Base-by-base conservation (phyloP, 495 filamentous ascomycete species). In the Penicillium subrubescens region DNA sequence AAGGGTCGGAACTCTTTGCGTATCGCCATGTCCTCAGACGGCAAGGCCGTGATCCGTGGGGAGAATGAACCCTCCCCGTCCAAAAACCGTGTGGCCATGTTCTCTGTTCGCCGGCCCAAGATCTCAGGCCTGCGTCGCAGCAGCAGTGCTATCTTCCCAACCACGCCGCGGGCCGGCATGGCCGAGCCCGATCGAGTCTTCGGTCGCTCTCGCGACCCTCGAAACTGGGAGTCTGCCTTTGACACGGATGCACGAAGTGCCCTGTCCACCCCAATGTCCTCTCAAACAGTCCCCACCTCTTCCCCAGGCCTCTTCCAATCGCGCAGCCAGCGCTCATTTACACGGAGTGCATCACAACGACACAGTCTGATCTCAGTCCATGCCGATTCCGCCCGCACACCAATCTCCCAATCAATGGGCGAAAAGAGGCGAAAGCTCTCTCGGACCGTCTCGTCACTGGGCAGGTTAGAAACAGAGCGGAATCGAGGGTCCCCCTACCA, bases 201-300 rank as follows among this genome's bases (percentile, higher is more conserved):
- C 63, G 92, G 93, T 31, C 85, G 93, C 43, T 95, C 92, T 46
- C 84, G 92, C 37, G 91, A 96, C 74, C 88, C 91, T 17, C 86
- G 90, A 33, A 90, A 88, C 35, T 97, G 93, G 93, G 90, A 95
- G 73, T 90, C 89, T 63, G 89, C 87, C 77, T 90, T 89, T 71
- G 91, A 92, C 68, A 85, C 84, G 8, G 88, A 92, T 61, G 88
- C 86, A 57, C 84, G 88, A 70, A 88, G 90, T 72, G 86, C 89
- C 48, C 75, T 96, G 48, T 90, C 87, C 8, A 84, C 83, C 6
- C 89, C 90, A 63, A 88, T 89, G 12, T 93, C 79, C 83, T 89
- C 73, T 86, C 85, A 89, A 50, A 87, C 80, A 51, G 89, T 87
- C 14, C 92, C 90, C 5, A 89, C 90, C 25, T 82, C 85, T 17